Conservation (phyloP, 495 filamentous ascomycete genomes). For the Penicillium bovifimosum region DNA sequence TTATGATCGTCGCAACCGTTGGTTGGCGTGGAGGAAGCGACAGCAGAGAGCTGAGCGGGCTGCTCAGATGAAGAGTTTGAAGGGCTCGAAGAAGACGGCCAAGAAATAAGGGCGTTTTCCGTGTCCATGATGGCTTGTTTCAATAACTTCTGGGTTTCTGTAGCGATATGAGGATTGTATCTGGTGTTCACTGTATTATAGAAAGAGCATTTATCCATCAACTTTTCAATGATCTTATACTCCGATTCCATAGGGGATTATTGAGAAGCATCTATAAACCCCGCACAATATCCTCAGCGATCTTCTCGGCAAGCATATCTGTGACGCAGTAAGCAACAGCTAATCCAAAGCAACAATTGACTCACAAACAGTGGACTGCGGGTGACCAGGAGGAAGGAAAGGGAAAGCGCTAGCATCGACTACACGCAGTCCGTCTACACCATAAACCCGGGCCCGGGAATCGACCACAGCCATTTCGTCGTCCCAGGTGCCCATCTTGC, state of each 20-base stretch:
- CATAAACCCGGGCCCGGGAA: conserved; percentile 43
- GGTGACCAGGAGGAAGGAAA: conserved; percentile 49
- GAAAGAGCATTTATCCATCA: conserved; percentile 22
- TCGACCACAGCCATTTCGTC: conserved; percentile 57
- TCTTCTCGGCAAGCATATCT: conserved; percentile 53
- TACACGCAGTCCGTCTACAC: conserved; percentile 47
- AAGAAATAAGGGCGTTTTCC: conserved; percentile 33
- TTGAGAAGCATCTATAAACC: not conserved
- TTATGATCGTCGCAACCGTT: conserved; percentile 54
- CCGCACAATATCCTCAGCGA: conserved; percentile 38
- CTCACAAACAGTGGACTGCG: conserved; percentile 42
- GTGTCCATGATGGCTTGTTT: conserved; percentile 19
- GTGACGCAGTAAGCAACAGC: not conserved
- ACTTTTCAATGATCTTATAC: not conserved
- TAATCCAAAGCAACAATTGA: not conserved
- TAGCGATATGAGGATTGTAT: conserved; percentile 31
- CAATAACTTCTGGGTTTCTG: conserved; percentile 22
- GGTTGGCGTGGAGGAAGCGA: conserved; percentile 58
- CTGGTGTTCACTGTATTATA: conserved; percentile 39
- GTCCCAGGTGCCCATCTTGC: conserved; percentile 46
- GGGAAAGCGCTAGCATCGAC: conserved; percentile 55
- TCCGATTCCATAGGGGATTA: no score
- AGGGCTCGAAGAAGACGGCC: conserved; percentile 45
- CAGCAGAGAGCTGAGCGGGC: conserved; percentile 46
- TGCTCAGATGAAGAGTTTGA: conserved; percentile 54